Evolutionary conservation across 306 rosid species (phyloP).

Genomic region (Vicia sativa): DNA sequence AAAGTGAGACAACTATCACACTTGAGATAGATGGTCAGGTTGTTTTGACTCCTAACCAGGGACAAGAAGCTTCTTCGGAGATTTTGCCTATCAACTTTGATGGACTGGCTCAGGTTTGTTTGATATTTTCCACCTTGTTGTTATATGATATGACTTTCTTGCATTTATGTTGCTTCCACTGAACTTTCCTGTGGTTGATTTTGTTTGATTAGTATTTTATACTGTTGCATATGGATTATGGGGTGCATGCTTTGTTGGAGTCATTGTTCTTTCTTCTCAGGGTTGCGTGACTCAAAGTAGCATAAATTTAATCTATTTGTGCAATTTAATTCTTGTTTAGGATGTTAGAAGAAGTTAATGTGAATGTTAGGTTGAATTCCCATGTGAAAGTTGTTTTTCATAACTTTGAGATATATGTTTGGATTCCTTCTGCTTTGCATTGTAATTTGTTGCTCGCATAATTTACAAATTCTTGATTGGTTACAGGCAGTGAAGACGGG

Average conservation of each 20-base stretch:
- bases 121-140: conserved; percentile 26
- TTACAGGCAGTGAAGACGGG: conserved; percentile 84
- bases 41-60: conserved; percentile 73
- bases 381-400: background rate
- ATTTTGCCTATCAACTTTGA: conserved; percentile 85
- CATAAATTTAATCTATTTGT: background rate
- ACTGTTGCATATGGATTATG: conserved; percentile 1
- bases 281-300: conserved; percentile 18
- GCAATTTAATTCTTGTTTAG: background rate
- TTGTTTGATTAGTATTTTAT: conserved; percentile 1
- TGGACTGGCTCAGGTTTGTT: conserved; percentile 75
- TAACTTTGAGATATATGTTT: conserved; percentile 4
- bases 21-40: conserved; percentile 62
- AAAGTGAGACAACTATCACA: conserved; percentile 58
- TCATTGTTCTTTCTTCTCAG: background rate
- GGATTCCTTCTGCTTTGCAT: conserved; percentile 3
- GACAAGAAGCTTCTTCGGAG: conserved; percentile 74
- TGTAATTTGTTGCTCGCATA: conserved; percentile 8
- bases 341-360: conserved; percentile 1
- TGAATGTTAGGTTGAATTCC: conserved; percentile 17
- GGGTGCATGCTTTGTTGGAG: conserved; percentile 8
- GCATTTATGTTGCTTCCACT: background rate
- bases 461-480: conserved; percentile 25
- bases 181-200: conserved; percentile 4
- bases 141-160: conserved; percentile 15